Conservation (phyloP, 2,329 filamentous ascomycete genomes). For the Pezizomycotina sp. region DNA sequence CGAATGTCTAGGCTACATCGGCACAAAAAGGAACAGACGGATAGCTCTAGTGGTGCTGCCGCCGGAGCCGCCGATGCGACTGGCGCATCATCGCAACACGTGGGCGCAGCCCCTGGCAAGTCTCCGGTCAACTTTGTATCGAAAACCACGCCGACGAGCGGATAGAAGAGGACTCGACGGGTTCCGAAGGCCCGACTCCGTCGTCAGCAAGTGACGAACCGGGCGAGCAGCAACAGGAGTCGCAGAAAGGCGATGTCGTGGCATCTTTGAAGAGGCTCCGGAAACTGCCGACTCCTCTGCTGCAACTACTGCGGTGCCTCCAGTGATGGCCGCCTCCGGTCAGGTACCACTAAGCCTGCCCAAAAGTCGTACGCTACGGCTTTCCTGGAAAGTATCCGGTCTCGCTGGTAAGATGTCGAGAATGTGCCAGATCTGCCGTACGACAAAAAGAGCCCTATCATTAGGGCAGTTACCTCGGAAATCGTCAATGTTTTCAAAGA, state of each 20-base stretch:
- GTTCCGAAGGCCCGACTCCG: slow-evolving; percentile 43
- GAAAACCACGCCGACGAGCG: slow-evolving; percentile 31
- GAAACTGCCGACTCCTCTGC: slow-evolving; percentile 37
- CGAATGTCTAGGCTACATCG: slow-evolving; percentile 69
- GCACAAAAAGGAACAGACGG: slow-evolving; percentile 38
- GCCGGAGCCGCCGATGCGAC: slow-evolving; percentile 26
- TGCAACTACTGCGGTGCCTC: slow-evolving; percentile 25
- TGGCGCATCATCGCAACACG: slow-evolving; percentile 7
- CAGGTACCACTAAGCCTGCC: too few species aligned
- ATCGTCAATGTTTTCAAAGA: slow-evolving; percentile 99
- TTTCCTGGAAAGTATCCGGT: slow-evolving; percentile 85
- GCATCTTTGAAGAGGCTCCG: slow-evolving; percentile 77
- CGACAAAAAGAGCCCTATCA: slow-evolving; percentile 75
- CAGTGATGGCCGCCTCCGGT: too few species aligned
- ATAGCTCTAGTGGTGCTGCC: slow-evolving; percentile 28
- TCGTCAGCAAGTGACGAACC: slow-evolving; percentile 30
- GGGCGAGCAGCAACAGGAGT: slow-evolving; percentile 35
- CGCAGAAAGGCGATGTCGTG: slow-evolving; percentile 78
- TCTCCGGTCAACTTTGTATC: too few species aligned
- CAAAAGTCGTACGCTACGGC: slow-evolving; percentile 39
- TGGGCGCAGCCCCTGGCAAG: too few species aligned
- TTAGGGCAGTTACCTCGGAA: slow-evolving; percentile 85
- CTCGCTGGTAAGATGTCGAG: slow-evolving; percentile 85
- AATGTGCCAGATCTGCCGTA: slow-evolving; percentile 78
- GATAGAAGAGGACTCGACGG: slow-evolving; percentile 35